Evolutionary conservation across 1,284 basidiomycete species (phyloP).

Genomic region (Sporisorium sorghi): DNA sequence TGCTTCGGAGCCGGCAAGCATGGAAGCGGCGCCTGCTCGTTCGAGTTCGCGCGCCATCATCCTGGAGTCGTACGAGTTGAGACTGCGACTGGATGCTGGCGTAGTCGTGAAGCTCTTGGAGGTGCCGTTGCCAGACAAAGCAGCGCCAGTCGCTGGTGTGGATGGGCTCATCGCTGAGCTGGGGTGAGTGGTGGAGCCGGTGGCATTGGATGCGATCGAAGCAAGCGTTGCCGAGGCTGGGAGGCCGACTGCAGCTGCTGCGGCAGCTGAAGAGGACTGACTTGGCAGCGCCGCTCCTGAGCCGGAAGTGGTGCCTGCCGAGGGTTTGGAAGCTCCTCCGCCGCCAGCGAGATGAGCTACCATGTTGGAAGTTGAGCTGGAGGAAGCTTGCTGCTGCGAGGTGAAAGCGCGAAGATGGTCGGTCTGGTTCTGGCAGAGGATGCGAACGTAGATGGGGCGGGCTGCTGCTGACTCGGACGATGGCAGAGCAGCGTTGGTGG

Average conservation of each 20-base stretch:
- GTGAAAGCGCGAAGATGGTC: conserved; percentile 53
- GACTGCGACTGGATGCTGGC: conserved; percentile 40
- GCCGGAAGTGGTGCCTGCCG: conserved; percentile 12
- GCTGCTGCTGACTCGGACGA: conserved; percentile 8
- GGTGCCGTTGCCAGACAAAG: conserved; percentile 8
- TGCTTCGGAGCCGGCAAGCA: conserved; percentile 44
- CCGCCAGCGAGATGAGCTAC: conserved; percentile 43
- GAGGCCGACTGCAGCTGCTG: conserved; percentile 23
- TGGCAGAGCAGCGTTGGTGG: background rate
- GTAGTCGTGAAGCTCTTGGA: conserved; percentile 14
- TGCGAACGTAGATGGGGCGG: conserved; percentile 46
- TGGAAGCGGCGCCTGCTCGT: conserved; percentile 40
- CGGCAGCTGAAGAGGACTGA: conserved; percentile 9
- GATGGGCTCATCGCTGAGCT: conserved; percentile 24
- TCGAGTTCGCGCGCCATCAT: conserved; percentile 56
- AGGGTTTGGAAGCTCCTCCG: conserved; percentile 16
- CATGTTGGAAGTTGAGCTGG: conserved; percentile 23
- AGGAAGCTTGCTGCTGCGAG: conserved; percentile 17
- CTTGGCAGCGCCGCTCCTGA: conserved; percentile 4
- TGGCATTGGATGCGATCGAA: conserved; percentile 53
- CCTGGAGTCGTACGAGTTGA: conserved; percentile 39
- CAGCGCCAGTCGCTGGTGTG: conserved; percentile 23
- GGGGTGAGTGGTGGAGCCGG: conserved; percentile 44
- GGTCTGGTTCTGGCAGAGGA: conserved; percentile 58
- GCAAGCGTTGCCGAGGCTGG: conserved; percentile 39